Evolutionary conservation across 257 asterid genomes (phyloP).

Genomic region (Oldenlandia corymbosa): DNA sequence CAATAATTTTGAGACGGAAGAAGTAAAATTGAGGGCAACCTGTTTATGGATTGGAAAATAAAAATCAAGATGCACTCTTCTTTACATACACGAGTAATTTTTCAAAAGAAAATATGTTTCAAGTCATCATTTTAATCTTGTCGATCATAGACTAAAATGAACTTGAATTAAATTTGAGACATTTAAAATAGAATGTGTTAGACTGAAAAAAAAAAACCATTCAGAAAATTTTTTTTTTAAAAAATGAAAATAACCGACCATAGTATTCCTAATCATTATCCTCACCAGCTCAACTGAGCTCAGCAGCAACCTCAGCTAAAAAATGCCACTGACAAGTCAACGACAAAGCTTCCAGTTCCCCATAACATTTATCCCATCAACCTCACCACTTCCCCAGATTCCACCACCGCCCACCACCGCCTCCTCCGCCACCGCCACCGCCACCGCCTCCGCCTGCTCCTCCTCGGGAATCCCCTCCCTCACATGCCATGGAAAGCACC

Average conservation of each 20-base stretch:
- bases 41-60: too few relatives aligned
- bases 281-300: conserved; percentile 13
- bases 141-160: too few relatives aligned
- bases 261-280: neutral
- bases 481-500: conserved; percentile 19
- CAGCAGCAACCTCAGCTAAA: neutral
- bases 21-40: too few relatives aligned
- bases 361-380: conserved; percentile 13
- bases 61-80: too few relatives aligned
- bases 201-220: too few relatives aligned
- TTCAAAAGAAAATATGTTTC: too few relatives aligned
- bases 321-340: conserved; percentile 16
- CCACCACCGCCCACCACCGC: conserved; percentile 19
- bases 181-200: too few relatives aligned
- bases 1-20: too few relatives aligned
- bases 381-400: neutral
- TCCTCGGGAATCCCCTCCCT: conserved; percentile 23
- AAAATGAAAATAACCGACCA: neutral
- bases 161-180: too few relatives aligned
- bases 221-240: too few relatives aligned
- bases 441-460: conserved; percentile 17
- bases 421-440: conserved; percentile 19
- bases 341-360: neutral
- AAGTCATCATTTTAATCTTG: too few relatives aligned
- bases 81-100: too few relatives aligned